Base-by-base conservation (phyloP, 768 basidiomycete species). In the Boletus vinaceobasis region DNA sequence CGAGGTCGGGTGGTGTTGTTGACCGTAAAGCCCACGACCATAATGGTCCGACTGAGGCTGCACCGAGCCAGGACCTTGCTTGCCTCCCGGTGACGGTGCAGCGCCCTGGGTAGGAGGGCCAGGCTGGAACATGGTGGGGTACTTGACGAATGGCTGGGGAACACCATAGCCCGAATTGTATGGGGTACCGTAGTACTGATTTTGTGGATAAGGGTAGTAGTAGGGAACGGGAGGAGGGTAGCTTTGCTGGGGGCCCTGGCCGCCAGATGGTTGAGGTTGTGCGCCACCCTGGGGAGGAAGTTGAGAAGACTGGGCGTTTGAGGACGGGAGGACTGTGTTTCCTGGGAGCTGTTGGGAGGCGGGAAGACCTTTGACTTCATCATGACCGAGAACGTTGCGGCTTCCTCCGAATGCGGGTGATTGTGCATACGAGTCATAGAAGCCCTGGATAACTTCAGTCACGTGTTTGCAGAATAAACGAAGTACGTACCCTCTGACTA, bases 371-470 rank as follows among this genome's bases (percentile, higher is more conserved):
- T 91, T 91, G 59, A 85, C 78, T 48, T 92, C 90, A 37, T 92
- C 90, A 44, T 90, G 88, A 35, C 80, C 79, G 8, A 90, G 76
- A 23, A 79, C 79, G 56, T 78, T 83, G 19, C 90, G 80, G 54
- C 61, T 69, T 27, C 79, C 81, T 33, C 80, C 79, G 59, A 91
- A 92, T 31, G 75, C 79, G 40, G 78, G 74, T 49, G 80, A 86
- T 60, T 84, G 88, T 43, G 69, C 71, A 64, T 91, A 90, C 9
- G 83, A 81, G 42, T 91, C 89, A 64, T 92, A 92, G 72, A 90
- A 89, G 60, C 82, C 82, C 86, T 88, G 59, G 38, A 43, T 60
- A 61, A 69, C 50, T 63, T 59, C 33, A 59, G 60, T 50, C 38
- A 38, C 53, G 46, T 5, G 39, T 10, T 23, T 21, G 29, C 46